Evolutionary conservation across 192 early-diverging fungal species (phyloP), one percentile per base, ranked within the genome.

Genomic region (Lobosporangium transversale): DNA sequence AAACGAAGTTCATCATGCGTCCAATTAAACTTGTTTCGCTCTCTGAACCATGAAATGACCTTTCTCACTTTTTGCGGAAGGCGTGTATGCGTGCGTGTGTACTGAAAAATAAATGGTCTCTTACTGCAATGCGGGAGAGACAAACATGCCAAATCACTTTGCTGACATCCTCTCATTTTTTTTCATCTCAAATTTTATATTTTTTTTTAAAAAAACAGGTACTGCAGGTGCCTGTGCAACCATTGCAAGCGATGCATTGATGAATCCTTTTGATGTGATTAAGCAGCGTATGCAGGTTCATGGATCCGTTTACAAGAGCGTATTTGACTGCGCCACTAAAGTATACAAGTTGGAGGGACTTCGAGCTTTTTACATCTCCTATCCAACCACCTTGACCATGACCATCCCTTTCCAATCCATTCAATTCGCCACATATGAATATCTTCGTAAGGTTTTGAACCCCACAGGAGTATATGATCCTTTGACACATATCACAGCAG

Each of bases 181-280:
- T n/a, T n/a, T n/a, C n/a, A n/a, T n/a, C n/a, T n/a, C n/a, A n/a
- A n/a, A n/a, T n/a, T n/a, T n/a, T n/a, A n/a, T n/a, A n/a, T n/a
- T n/a, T n/a, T n/a, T n/a, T n/a, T n/a, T n/a, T n/a, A n/a, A n/a
- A n/a, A n/a, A n/a, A n/a, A 3, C 81, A 83, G 94, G 91, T 27
- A 86, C 87, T 9, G 94, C 97, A 12, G 95, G 95, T 37, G 95
- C 92, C 44, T 89, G 87, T 71, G 97, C 97, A 8, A 97, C 95
- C 6, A 80, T 95, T 24, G 82, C 91, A 10, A 89, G 90, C 81
- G 97, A 99, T 62, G 89, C 92, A 6, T 80, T 99, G 45, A 94
- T 96, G 92, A 99, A 94, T 68, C 97, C 97, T 14, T 99, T 99
- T 82, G 97, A 99, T 80, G 96, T 98, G 18, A 85, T 97, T 79